These are phyloP conservation scores for Hemisphaericaspora xylofermentans DNA, from an alignment of 1,139 yeast species.

Conservation along the genomic window DNA sequence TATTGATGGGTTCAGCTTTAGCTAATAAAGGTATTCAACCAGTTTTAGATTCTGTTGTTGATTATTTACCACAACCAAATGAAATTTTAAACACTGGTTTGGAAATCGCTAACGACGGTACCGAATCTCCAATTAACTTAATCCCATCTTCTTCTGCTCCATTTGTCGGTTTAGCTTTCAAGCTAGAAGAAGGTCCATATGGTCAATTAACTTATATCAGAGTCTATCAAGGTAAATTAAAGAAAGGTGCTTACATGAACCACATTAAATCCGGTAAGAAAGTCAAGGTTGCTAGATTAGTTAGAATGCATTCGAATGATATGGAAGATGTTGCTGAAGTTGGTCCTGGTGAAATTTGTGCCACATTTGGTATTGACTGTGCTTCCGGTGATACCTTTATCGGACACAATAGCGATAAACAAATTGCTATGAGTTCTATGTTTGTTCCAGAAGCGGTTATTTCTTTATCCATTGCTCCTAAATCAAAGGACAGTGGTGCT, in stretches of 20 bases:
- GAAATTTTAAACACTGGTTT: slow-evolving; percentile 89
- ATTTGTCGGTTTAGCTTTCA: slow-evolving; percentile 94
- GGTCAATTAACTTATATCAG: slow-evolving; percentile 97
- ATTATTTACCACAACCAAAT: slow-evolving; percentile 91
- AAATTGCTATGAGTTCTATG: slow-evolving; percentile 95
- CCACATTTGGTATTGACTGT: slow-evolving; percentile 98
- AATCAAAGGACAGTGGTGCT: slow-evolving; percentile 76
- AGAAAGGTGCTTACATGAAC: slow-evolving; percentile 84
- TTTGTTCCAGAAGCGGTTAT: slow-evolving; percentile 98
- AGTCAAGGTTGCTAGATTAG: slow-evolving; percentile 91
- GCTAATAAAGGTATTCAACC: slow-evolving; percentile 96
- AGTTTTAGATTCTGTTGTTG: slow-evolving; percentile 94
- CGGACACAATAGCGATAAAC: slow-evolving; percentile 62
- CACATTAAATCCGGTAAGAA: slow-evolving; percentile 92
- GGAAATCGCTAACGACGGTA: slow-evolving; percentile 52
- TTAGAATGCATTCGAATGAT: slow-evolving; percentile 98
- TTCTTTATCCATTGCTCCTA: slow-evolving; percentile 86
- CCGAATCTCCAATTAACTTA: slow-evolving; percentile 66
- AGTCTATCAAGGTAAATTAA: slow-evolving; percentile 93
- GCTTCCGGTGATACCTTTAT: slow-evolving; percentile 99
- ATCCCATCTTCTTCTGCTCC: slow-evolving; percentile 75
- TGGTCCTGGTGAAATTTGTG: slow-evolving; percentile 98
- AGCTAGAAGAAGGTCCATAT: slow-evolving; percentile 95
- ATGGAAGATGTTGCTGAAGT: slow-evolving; percentile 97
- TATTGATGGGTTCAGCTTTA: slow-evolving; percentile 95